A percentile compares a stretch with the other conserved stretches of the same genome.
These are phyloP conservation scores for Hanseniaspora vineae DNA, from an alignment of 805 yeast species.

Conservation along the genomic window DNA sequence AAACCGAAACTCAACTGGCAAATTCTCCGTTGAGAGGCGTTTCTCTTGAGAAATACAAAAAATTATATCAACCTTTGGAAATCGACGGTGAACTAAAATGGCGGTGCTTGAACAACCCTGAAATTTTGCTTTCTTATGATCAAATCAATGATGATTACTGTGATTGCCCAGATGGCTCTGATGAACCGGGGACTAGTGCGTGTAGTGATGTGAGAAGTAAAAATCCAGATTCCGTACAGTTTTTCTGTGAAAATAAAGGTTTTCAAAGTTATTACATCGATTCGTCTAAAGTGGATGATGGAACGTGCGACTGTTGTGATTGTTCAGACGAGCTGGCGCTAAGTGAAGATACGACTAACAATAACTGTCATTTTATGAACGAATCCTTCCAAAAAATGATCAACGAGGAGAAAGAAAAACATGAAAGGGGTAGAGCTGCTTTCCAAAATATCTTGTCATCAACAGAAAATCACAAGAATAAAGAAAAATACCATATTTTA, in stretches of 20 bases:
- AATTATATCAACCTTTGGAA: constrained; percentile 10
- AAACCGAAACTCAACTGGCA: no score
- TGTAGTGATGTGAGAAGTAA: constrained; percentile 31
- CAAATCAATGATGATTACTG: constrained; percentile 83
- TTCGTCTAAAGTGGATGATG: constrained; percentile 65
- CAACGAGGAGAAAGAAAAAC: constrained; percentile 41
- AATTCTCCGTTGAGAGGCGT: constrained; percentile 8
- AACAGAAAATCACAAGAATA: neutral
- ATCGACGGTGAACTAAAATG: constrained; percentile 45
- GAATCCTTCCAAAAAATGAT: constrained; percentile 13
- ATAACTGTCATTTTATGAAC: constrained; percentile 19
- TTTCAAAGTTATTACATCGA: constrained; percentile 51
- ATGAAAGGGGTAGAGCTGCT: constrained; percentile 35
- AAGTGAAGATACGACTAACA: constrained; percentile 13
- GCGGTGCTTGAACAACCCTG: constrained; percentile 58
- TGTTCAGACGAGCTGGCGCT: constrained; percentile 65
- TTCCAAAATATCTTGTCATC: constrained; percentile 16
- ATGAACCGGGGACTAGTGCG: constrained; percentile 92
- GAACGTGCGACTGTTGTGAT: constrained; percentile 95
- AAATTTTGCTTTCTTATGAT: constrained; percentile 41
- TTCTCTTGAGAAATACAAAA: constrained; percentile 9
- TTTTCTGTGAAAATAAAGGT: constrained; percentile 72
- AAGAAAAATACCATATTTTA: neutral
- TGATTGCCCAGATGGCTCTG: constrained; percentile 96
- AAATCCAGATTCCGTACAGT: constrained; percentile 21